phyloP scores from a whole-genome alignment of 306 rosid species.

The Vigna trinervia region DNA sequence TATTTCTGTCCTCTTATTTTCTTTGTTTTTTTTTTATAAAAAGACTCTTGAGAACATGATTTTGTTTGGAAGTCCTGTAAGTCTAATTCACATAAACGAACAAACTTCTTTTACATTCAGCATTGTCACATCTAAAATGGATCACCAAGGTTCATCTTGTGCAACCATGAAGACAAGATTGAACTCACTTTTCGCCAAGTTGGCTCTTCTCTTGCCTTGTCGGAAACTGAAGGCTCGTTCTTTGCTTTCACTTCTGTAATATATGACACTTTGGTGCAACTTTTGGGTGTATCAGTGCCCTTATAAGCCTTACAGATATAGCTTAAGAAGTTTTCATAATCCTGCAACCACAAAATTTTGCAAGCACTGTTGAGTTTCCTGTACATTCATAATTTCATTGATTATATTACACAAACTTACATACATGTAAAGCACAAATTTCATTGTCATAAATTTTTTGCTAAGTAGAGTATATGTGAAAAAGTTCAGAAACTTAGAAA shows the following conservation, averaged over 20 bases:
- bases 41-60: not conserved
- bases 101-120: conserved; percentile 23
- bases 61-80: not conserved
- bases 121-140: conserved; percentile 38
- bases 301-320: conserved; percentile 80
- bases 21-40: too few relatives aligned
- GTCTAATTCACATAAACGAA: conserved; percentile 22
- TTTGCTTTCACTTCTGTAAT: conserved; percentile 36
- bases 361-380: conserved; percentile 21
- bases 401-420: not conserved
- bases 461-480: not conserved
- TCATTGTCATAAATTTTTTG: not conserved
- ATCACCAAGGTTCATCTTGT: conserved; percentile 45
- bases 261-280: conserved; percentile 57
- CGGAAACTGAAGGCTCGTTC: conserved; percentile 42
- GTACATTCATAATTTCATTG: not conserved
- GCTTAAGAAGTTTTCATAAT: conserved; percentile 71
- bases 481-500: not conserved
- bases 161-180: conserved; percentile 54
- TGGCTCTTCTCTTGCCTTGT: conserved; percentile 35
- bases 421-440: not conserved
- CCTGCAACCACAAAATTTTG: conserved; percentile 56
- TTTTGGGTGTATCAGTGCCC: conserved; percentile 50
- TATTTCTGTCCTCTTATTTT: too few relatives aligned
- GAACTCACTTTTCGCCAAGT: conserved; percentile 50